Conservation (phyloP, 192 early-diverging fungal genomes). For the Lobosporangium transversale region DNA sequence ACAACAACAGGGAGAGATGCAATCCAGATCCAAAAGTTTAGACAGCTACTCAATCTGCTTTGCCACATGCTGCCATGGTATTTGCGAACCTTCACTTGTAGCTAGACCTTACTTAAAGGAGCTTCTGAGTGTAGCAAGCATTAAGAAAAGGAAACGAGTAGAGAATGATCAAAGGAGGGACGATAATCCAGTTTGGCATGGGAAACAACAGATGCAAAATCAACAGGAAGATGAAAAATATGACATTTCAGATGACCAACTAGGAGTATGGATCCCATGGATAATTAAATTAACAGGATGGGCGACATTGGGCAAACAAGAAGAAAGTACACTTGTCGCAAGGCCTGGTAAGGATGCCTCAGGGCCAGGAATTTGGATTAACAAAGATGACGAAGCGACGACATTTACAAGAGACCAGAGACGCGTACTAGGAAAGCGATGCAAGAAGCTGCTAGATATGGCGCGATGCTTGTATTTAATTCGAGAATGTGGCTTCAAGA, state of each 20-base stretch:
- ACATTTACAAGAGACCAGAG: slow-evolving; percentile 30
- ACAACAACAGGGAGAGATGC: too few relatives aligned
- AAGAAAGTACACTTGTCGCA: slow-evolving; percentile 37
- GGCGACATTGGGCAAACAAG: slow-evolving; percentile 43
- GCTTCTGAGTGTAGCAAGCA: slow-evolving; percentile 8
- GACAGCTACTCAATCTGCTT: slow-evolving; percentile 46
- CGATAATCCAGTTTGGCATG: too few relatives aligned
- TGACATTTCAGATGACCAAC: slow-evolving; percentile 13
- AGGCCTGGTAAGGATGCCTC: slow-evolving; percentile 42
- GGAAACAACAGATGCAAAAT: neutral
- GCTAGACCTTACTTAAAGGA: slow-evolving; percentile 29
- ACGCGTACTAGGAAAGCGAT: slow-evolving; percentile 41
- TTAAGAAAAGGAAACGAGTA: slow-evolving; percentile 33
- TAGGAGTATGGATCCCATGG: slow-evolving; percentile 41
- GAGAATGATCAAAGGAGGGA: slow-evolving; percentile 5
- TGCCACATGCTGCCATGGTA: slow-evolving; percentile 50
- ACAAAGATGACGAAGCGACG: neutral
- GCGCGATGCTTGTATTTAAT: slow-evolving; percentile 37
- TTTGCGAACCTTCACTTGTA: slow-evolving; percentile 43
- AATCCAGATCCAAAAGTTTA: neutral
- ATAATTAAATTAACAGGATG: slow-evolving; percentile 47
- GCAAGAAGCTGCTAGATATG: slow-evolving; percentile 49
- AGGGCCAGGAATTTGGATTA: too few relatives aligned
- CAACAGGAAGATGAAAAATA: neutral
- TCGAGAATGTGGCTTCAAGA: slow-evolving; percentile 41